These are phyloP conservation scores for Oidium heveae DNA, from an alignment of 2,329 filamentous ascomycete genomes.

Conservation along the genomic window DNA sequence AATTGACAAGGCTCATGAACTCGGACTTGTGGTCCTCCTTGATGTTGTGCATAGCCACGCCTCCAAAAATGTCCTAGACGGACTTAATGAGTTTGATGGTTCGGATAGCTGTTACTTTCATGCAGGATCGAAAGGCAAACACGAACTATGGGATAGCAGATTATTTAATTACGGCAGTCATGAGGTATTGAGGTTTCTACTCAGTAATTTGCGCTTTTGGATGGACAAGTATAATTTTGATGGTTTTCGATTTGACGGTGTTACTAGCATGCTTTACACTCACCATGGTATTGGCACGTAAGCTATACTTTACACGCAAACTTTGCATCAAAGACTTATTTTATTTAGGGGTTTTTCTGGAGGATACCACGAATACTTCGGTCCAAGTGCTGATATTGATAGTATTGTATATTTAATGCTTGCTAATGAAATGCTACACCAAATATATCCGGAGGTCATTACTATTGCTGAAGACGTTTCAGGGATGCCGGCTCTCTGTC, in stretches of 20 bases:
- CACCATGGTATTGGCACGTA: constrained; percentile 95
- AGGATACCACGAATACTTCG: constrained; percentile 96
- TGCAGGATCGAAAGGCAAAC: constrained; percentile 54
- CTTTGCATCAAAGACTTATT: constrained; percentile 4
- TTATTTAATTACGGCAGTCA: constrained; percentile 93
- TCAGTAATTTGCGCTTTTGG: constrained; percentile 94
- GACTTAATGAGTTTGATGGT: constrained; percentile 86
- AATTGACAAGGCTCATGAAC: constrained; percentile 74
- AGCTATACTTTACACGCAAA: constrained; percentile 16
- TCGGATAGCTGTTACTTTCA: constrained; percentile 95
- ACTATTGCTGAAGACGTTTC: constrained; percentile 95
- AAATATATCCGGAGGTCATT: constrained; percentile 66
- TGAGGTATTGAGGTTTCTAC: constrained; percentile 81
- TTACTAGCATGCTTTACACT: constrained; percentile 91
- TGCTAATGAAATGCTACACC: constrained; percentile 85
- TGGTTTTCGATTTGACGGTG: constrained; percentile 91
- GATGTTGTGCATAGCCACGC: constrained; percentile 96
- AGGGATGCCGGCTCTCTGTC: constrained; percentile 89
- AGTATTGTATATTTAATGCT: constrained; percentile 88
- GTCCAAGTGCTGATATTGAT: constrained; percentile 68
- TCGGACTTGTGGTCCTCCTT: constrained; percentile 76
- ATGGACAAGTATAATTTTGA: constrained; percentile 97
- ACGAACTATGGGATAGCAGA: constrained; percentile 88
- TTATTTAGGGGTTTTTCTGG: constrained; percentile 63
- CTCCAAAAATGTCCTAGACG: constrained; percentile 89